phyloP scores from a whole-genome alignment of 768 basidiomycete genomes.

The Strobilomyces echinocephalus region DNA sequence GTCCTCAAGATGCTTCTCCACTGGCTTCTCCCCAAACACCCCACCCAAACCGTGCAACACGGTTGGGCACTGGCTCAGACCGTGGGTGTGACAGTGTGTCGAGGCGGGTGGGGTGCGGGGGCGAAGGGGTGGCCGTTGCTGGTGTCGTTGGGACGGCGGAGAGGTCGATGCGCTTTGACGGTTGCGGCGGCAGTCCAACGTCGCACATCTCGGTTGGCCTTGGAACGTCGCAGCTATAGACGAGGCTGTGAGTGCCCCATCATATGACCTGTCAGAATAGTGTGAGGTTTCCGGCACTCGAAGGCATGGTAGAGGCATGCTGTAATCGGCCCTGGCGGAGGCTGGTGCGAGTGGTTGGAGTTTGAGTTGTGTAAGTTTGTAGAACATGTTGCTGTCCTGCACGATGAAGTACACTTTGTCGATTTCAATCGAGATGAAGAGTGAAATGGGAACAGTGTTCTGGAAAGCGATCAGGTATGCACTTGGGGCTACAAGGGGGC shows the following conservation, averaged over 20 bases:
- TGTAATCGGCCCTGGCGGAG: slow-evolving; percentile 62
- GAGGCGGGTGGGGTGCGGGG: slow-evolving; percentile 73
- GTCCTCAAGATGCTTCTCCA: slow-evolving; percentile 41
- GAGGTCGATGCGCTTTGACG: slow-evolving; percentile 31
- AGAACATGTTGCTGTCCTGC: slow-evolving; percentile 96
- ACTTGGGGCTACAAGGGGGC: slow-evolving; percentile 1
- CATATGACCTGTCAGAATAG: slow-evolving; percentile 79
- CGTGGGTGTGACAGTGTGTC: slow-evolving; percentile 79
- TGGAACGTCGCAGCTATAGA: slow-evolving; percentile 59
- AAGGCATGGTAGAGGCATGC: slow-evolving; percentile 75
- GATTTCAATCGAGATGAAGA: slow-evolving; percentile 97
- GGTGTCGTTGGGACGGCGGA: slow-evolving; percentile 21
- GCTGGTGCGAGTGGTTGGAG: slow-evolving; percentile 19
- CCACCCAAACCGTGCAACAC: slow-evolving; percentile 52
- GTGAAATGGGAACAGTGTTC: slow-evolving; percentile 92
- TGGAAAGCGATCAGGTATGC: slow-evolving; percentile 92
- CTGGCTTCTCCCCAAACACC: slow-evolving; percentile 48
- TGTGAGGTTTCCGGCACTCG: slow-evolving; percentile 80
- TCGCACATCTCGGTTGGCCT: slow-evolving; percentile 62
- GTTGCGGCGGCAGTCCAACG: slow-evolving; percentile 39
- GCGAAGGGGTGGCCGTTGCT: slow-evolving; percentile 28
- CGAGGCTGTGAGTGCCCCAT: slow-evolving; percentile 46
- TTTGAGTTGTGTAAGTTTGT: slow-evolving; percentile 45
- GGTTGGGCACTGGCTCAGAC: slow-evolving; percentile 69
- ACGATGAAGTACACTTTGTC: slow-evolving; percentile 97